phyloP scores from a whole-genome alignment of 176 grass and related monocot genomes.

The Oryza brachyantha region DNA sequence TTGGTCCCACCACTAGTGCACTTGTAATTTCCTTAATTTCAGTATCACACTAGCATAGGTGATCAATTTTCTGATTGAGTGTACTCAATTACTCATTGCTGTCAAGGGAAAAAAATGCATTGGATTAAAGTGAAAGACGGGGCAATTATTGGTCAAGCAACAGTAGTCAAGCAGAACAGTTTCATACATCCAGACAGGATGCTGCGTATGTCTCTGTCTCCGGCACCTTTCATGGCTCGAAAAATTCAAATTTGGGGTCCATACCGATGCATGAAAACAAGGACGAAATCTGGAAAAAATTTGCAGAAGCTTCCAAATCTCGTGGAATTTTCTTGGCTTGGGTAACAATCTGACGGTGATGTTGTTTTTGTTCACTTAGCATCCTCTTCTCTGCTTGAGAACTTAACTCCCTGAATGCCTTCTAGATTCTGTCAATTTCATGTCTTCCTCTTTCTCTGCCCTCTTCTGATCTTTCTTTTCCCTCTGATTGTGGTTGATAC shows the following conservation, averaged over 20 bases:
- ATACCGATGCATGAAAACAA: not conserved
- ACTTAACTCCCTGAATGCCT: not conserved
- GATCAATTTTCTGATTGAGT: not conserved
- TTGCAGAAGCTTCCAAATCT: not conserved
- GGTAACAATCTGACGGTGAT: not conserved
- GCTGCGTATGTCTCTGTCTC: not conserved
- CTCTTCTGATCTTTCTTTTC: not conserved
- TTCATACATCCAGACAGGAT: no score
- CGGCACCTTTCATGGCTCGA: not conserved
- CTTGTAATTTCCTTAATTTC: not conserved
- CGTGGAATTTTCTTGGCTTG: not conserved
- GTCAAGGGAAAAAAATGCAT: not conserved
- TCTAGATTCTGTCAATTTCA: not conserved
- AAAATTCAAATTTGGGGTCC: not conserved
- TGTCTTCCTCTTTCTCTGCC: not conserved
- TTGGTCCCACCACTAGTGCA: not conserved
- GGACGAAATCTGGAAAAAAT: not conserved
- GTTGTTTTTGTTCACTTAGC: not conserved
- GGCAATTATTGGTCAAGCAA: not conserved
- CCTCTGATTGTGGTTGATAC: not conserved
- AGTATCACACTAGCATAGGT: not conserved
- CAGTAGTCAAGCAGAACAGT: not conserved
- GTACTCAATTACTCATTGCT: not conserved
- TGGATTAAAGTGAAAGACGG: not conserved
- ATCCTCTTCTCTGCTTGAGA: not conserved